A percentile compares a stretch with the other conserved stretches of the same genome.
These are phyloP conservation scores for Diaporthe citri DNA, from an alignment of 2,329 filamentous ascomycete genomes.

Conservation along the genomic window DNA sequence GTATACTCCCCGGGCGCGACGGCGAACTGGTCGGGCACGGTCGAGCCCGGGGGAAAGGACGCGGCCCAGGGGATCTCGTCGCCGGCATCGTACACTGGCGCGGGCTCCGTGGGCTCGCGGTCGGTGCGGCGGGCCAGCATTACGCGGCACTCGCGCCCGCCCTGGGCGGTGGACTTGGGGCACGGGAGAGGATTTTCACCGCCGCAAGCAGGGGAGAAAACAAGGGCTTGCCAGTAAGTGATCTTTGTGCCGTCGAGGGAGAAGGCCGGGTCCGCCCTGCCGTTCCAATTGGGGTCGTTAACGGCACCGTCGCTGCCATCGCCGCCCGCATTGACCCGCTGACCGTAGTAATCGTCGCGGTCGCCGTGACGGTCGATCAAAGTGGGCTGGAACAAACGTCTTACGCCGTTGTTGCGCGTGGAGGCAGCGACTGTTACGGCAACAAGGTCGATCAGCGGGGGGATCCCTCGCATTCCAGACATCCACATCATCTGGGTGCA, in stretches of 20 bases:
- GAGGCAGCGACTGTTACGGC: conserved; percentile 51
- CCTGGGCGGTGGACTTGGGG: conserved; percentile 51
- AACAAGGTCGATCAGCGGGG: conserved; percentile 56
- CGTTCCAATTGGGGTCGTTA: conserved; percentile 64
- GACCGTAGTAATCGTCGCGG: conserved; percentile 58
- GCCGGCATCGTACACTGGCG: conserved; percentile 40
- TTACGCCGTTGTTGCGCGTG: conserved; percentile 58
- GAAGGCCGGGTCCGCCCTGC: conserved; percentile 57
- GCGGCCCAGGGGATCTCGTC: conserved; percentile 51
- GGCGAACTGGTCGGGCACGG: neutral
- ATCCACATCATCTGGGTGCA: conserved; percentile 59
- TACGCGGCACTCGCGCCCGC: conserved; percentile 53
- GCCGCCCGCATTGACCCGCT: conserved; percentile 55
- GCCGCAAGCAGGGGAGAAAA: conserved; percentile 56
- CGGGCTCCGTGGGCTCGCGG: conserved; percentile 45
- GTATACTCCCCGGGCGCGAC: neutral
- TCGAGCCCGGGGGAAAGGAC: neutral
- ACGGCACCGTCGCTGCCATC: conserved; percentile 50
- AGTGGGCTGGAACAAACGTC: conserved; percentile 60
- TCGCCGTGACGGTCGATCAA: conserved; percentile 60
- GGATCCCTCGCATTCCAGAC: conserved; percentile 55
- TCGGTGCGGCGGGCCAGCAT: conserved; percentile 56
- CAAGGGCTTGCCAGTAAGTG: conserved; percentile 56
- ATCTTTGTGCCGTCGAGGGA: conserved; percentile 57
- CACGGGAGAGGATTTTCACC: conserved; percentile 58